Evolutionary conservation across 2,329 filamentous ascomycete genomes (phyloP).

Genomic region (Laburnicola sp.): DNA sequence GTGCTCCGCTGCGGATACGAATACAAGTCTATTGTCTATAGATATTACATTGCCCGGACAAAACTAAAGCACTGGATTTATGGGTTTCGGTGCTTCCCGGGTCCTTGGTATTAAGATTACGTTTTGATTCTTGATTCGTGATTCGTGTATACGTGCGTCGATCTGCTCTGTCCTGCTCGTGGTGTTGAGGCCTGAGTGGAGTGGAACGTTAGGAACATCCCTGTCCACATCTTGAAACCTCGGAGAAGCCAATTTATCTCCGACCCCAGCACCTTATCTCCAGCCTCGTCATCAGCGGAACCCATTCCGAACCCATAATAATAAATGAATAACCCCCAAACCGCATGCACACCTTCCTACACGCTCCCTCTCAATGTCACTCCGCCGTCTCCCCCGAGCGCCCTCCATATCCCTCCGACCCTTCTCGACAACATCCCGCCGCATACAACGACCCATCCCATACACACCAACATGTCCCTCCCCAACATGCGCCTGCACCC

Average conservation of each 20-base stretch:
- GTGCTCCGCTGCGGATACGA: too few relatives aligned
- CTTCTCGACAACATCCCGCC: slow-evolving; percentile 11
- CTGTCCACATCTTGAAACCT: too few relatives aligned
- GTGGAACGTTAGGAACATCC: too few relatives aligned
- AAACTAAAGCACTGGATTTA: too few relatives aligned
- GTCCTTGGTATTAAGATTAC: too few relatives aligned
- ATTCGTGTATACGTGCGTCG: too few relatives aligned
- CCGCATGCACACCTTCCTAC: neutral
- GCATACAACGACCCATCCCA: slow-evolving; percentile 23
- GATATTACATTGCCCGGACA: too few relatives aligned
- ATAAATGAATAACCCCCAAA: neutral
- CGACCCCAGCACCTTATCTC: neutral
- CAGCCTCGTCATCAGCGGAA: slow-evolving; percentile 7
- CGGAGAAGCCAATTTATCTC: slow-evolving; percentile 2
- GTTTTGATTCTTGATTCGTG: too few relatives aligned
- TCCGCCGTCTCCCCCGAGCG: neutral
- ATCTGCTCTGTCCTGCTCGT: too few relatives aligned
- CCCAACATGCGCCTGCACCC: slow-evolving; percentile 75
- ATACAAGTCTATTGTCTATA: too few relatives aligned
- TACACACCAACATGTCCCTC: slow-evolving; percentile 63
- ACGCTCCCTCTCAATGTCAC: neutral
- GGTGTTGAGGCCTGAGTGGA: too few relatives aligned
- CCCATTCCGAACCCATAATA: slow-evolving; percentile 6
- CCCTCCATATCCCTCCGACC: slow-evolving; percentile 2
- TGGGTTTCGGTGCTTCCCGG: too few relatives aligned